A percentile compares a stretch with the other conserved stretches of the same genome.
phyloP scores from a whole-genome alignment of 768 basidiomycete species.

The Agrocybe praecox region DNA sequence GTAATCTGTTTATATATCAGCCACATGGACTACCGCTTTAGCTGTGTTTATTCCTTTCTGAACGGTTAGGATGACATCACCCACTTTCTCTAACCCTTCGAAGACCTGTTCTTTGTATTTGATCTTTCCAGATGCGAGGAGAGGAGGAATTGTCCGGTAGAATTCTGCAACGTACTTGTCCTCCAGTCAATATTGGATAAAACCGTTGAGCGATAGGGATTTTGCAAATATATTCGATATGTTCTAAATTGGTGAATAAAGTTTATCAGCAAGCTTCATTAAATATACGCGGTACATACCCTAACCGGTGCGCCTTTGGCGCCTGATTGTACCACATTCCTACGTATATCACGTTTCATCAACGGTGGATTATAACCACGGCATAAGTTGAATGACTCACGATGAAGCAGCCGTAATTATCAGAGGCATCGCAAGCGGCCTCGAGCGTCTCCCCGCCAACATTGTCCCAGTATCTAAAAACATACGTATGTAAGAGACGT shows the following conservation, averaged over 20 bases:
- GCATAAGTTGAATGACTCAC: constrained; percentile 29
- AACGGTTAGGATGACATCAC: constrained; percentile 33
- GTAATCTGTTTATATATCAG: constrained; percentile 23
- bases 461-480: constrained; percentile 52
- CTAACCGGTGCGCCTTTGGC: constrained; percentile 25
- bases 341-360: no score
- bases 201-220: constrained; percentile 38
- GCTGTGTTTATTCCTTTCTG: constrained; percentile 36
- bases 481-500: neutral
- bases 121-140: constrained; percentile 46
- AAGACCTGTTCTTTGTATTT: constrained; percentile 49
- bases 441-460: constrained; percentile 66
- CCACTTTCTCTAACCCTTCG: constrained; percentile 42
- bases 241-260: constrained; percentile 30
- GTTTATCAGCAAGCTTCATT: neutral
- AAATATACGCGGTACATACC: constrained; percentile 15
- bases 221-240: constrained; percentile 39
- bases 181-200: constrained; percentile 34
- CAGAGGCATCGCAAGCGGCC: constrained; percentile 50
- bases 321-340: constrained; percentile 44
- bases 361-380: no score
- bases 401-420: constrained; percentile 49
- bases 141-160: constrained; percentile 38
- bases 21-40: constrained; percentile 36
- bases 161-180: constrained; percentile 44